Conservation (phyloP, 1,284 basidiomycete species). For the Austroboletus niveus region DNA sequence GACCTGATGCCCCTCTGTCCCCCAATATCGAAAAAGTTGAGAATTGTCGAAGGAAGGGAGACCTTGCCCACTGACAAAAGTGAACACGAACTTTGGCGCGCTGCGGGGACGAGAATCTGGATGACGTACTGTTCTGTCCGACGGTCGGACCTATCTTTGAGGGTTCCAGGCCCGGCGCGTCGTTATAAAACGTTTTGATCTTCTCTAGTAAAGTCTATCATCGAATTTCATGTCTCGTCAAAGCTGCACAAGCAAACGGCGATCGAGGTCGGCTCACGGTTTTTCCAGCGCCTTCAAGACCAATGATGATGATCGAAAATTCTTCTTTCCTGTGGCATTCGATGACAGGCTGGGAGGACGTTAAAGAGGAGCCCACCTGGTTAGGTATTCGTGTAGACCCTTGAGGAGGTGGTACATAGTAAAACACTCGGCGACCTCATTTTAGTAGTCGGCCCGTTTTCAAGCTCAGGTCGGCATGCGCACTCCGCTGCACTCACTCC, state of each 20-base stretch:
- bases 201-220: slow-evolving; percentile 83
- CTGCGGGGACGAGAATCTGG: neutral
- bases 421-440: no score
- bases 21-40: slow-evolving; percentile 94
- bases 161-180: slow-evolving; percentile 77
- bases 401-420: no score
- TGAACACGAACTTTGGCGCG: neutral
- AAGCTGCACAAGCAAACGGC: neutral
- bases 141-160: slow-evolving; percentile 93
- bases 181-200: slow-evolving; percentile 89
- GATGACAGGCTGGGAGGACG: no score
- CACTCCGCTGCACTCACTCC: no score
- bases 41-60: slow-evolving; percentile 83
- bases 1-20: slow-evolving; percentile 88
- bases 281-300: slow-evolving; percentile 87
- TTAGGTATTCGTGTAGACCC: no score
- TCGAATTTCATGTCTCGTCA: neutral
- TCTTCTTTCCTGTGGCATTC: no score
- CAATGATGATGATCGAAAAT: slow-evolving; percentile 27
- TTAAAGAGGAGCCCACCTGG: no score
- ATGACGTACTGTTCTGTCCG: slow-evolving; percentile 84
- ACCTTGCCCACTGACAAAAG: slow-evolving; percentile 78
- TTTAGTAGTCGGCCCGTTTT: no score
- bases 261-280: slow-evolving; percentile 53
- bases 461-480: no score